Evolutionary conservation across 2,329 filamentous ascomycete species (phyloP).

Genomic region (Hypoxylon sp.): DNA sequence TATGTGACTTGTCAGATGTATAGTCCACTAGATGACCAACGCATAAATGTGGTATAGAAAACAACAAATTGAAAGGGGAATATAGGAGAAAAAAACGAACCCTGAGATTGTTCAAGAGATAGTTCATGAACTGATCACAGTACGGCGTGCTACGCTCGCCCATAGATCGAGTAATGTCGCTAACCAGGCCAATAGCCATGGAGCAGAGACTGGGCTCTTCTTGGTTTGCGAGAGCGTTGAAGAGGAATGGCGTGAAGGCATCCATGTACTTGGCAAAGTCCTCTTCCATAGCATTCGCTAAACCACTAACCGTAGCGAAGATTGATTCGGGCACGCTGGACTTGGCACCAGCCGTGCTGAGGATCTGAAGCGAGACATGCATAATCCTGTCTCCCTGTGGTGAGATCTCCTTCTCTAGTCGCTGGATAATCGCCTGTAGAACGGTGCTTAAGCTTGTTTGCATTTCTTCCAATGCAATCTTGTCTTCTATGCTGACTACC

Average conservation of each 20-base stretch:
- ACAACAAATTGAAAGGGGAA: slow-evolving; percentile 6
- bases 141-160: slow-evolving; percentile 92
- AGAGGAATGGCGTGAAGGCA: slow-evolving; percentile 90
- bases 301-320: slow-evolving; percentile 91
- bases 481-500: slow-evolving; percentile 97
- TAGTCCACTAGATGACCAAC: slow-evolving; percentile 13
- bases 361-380: slow-evolving; percentile 85
- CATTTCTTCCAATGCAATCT: slow-evolving; percentile 95
- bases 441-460: slow-evolving; percentile 96
- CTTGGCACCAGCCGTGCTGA: slow-evolving; percentile 83
- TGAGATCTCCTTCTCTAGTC: slow-evolving; percentile 90
- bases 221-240: slow-evolving; percentile 94
- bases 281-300: slow-evolving; percentile 91
- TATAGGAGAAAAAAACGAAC: slow-evolving; percentile 62
- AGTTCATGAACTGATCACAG: slow-evolving; percentile 99
- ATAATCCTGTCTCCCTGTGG: slow-evolving; percentile 96
- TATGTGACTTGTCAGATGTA: slow-evolving; percentile 54
- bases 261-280: slow-evolving; percentile 99
- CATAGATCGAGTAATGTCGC: slow-evolving; percentile 93
- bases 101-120: slow-evolving; percentile 90
- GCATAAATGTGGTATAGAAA: slow-evolving; percentile 10
- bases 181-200: slow-evolving; percentile 97
- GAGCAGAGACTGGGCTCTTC: slow-evolving; percentile 95
- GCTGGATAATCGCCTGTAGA: slow-evolving; percentile 89
- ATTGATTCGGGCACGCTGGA: slow-evolving; percentile 95